Evolutionary conservation across 441 rosid species (phyloP).

Genomic region (Syzygium syzygioides): DNA sequence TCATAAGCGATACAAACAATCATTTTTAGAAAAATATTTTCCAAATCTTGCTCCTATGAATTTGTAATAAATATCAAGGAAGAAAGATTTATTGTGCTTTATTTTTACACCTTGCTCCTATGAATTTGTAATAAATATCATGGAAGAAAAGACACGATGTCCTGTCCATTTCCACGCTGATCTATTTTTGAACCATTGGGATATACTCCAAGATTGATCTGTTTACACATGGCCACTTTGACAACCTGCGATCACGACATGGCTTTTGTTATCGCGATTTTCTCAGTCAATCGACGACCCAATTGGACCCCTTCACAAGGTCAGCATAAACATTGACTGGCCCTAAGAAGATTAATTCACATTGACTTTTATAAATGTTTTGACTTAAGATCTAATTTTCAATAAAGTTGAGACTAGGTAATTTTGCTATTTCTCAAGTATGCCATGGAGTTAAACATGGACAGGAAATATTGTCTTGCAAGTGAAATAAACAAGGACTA

Average conservation of each 20-base stretch:
- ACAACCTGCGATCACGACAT: background rate
- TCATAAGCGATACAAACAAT: too few species aligned
- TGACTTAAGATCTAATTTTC: background rate
- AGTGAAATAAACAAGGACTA: background rate
- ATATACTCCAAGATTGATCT: background rate
- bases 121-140: background rate
- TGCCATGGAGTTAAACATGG: background rate
- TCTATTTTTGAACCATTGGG: background rate
- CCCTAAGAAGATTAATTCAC: background rate
- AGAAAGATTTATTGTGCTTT: too few species aligned
- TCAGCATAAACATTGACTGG: background rate
- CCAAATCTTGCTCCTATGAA: background rate
- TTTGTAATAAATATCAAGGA: background rate
- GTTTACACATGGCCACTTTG: background rate
- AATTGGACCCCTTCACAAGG: background rate
- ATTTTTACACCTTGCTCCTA: background rate
- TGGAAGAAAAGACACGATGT: background rate
- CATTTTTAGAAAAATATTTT: too few species aligned
- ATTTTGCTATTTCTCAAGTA: background rate
- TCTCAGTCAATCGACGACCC: background rate
- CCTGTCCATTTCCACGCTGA: background rate
- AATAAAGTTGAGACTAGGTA: background rate
- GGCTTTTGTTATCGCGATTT: background rate
- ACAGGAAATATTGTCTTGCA: background rate
- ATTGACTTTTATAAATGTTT: background rate